Percentiles rank a stretch among this genome's conserved stretches.
These are phyloP conservation scores for Lentithecium fluviatile DNA, from an alignment of 495 filamentous ascomycete species.

Conservation along the genomic window DNA sequence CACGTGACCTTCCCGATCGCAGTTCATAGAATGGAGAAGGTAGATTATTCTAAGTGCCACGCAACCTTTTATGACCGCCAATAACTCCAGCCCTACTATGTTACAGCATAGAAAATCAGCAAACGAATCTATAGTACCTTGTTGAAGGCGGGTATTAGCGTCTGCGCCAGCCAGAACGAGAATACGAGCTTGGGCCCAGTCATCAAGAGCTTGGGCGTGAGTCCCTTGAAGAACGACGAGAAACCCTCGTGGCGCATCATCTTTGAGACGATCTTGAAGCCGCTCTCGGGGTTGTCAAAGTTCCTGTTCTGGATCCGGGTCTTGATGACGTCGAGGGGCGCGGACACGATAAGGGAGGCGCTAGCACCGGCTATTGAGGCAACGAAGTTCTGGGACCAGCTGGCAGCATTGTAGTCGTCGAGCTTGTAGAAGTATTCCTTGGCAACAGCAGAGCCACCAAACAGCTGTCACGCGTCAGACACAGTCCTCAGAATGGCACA, in stretches of 20 bases:
- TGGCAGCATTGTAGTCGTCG: conserved; percentile 90
- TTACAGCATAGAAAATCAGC: neutral
- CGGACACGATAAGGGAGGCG: conserved; percentile 88
- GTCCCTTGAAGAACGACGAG: conserved; percentile 91
- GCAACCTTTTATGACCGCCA: neutral
- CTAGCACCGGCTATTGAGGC: conserved; percentile 92
- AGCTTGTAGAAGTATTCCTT: conserved; percentile 92
- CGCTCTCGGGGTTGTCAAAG: conserved; percentile 94
- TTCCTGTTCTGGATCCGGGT: conserved; percentile 98
- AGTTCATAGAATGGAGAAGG: conserved; percentile 2
- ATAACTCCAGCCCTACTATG: conserved; percentile 4
- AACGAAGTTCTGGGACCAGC: conserved; percentile 95
- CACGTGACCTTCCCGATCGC: neutral
- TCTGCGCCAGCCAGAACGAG: conserved; percentile 99
- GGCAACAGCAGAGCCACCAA: conserved; percentile 95
- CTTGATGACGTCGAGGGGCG: conserved; percentile 97
- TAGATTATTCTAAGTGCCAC: neutral
- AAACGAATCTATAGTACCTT: conserved; percentile 51
- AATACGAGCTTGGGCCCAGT: conserved; percentile 98
- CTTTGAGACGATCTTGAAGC: conserved; percentile 82
- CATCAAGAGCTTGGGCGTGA: conserved; percentile 97
- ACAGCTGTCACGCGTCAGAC: conserved; percentile 61
- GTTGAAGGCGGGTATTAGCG: conserved; percentile 72
- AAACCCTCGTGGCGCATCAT: conserved; percentile 89
- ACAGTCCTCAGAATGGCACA: conserved; percentile 5